Conservation (phyloP, 2,329 filamentous ascomycete genomes). For the Talaromyces sp. region DNA sequence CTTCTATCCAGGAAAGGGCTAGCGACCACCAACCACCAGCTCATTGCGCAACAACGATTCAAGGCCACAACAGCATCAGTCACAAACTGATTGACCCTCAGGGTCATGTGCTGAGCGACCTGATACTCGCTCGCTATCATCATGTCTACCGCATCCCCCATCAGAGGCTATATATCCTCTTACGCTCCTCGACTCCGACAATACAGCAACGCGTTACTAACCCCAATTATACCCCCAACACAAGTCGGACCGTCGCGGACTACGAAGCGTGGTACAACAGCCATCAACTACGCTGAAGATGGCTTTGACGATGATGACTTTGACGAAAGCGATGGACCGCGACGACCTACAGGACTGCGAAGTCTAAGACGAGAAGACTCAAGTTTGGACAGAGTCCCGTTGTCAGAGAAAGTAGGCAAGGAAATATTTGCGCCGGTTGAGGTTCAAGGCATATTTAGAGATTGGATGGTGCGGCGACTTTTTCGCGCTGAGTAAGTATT, state of each 20-base stretch:
- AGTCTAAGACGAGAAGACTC: conserved; percentile 72
- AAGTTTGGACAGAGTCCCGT: conserved; percentile 60
- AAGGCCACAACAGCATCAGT: not conserved
- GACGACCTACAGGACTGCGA: conserved; percentile 73
- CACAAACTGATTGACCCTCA: conserved; percentile 20
- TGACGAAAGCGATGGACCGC: conserved; percentile 63
- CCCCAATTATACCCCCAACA: conserved; percentile 72
- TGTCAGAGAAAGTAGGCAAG: conserved; percentile 75
- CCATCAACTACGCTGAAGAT: conserved; percentile 97
- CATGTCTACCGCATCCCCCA: conserved; percentile 61
- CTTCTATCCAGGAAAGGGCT: conserved; percentile 16
- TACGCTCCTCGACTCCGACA: conserved; percentile 87
- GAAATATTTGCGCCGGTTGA: conserved; percentile 75
- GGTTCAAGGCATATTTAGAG: conserved; percentile 85
- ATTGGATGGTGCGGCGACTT: conserved; percentile 82
- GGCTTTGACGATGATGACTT: conserved; percentile 75
- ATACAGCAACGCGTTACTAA: conserved; percentile 88
- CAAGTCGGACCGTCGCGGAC: conserved; percentile 69
- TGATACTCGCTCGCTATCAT: conserved; percentile 28
- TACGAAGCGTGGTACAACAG: conserved; percentile 94
- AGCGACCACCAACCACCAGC: conserved; percentile 8
- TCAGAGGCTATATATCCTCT: conserved; percentile 84
- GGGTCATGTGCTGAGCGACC: conserved; percentile 37
- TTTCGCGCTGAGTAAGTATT: conserved; percentile 43
- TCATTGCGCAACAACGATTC: not conserved